These are phyloP conservation scores for Cytospora piceicola DNA, from an alignment of 2,329 filamentous ascomycete genomes.

Conservation along the genomic window DNA sequence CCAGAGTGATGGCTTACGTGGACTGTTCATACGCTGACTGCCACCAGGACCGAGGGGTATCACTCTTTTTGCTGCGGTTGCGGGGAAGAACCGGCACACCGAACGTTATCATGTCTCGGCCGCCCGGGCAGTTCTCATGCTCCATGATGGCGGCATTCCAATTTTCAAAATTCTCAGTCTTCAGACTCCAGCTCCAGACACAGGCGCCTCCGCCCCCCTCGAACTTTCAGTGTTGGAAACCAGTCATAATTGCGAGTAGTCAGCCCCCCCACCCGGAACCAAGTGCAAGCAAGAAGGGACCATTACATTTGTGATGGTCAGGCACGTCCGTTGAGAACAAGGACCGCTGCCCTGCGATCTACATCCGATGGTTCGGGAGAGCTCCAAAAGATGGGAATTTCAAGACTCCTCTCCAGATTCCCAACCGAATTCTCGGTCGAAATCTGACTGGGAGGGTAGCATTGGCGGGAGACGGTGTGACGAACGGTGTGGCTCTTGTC, in stretches of 20 bases:
- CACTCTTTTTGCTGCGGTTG: too few relatives aligned
- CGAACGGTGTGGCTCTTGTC: constrained; percentile 19
- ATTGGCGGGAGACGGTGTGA: constrained; percentile 8
- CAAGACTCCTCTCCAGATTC: constrained; percentile 14
- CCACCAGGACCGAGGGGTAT: background rate
- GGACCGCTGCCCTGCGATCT: constrained; percentile 6
- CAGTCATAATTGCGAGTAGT: too few relatives aligned
- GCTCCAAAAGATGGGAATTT: constrained; percentile 18
- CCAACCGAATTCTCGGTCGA: constrained; percentile 24
- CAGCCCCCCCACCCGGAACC: too few relatives aligned
- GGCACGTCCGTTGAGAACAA: constrained; percentile 11
- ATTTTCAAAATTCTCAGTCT: background rate
- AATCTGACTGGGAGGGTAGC: constrained; percentile 14
- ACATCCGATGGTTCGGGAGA: constrained; percentile 2
- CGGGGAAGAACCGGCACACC: background rate
- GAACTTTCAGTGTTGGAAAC: too few relatives aligned
- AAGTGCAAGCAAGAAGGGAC: background rate
- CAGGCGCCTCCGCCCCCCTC: too few relatives aligned
- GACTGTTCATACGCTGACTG: background rate
- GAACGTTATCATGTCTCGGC: background rate
- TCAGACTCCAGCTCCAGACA: background rate
- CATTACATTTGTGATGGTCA: constrained; percentile 1
- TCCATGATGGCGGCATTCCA: background rate
- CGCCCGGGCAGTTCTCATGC: background rate
- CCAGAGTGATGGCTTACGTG: background rate